Conservation (phyloP, 176 grass and related monocot genomes). For the Luzula sylvatica region DNA sequence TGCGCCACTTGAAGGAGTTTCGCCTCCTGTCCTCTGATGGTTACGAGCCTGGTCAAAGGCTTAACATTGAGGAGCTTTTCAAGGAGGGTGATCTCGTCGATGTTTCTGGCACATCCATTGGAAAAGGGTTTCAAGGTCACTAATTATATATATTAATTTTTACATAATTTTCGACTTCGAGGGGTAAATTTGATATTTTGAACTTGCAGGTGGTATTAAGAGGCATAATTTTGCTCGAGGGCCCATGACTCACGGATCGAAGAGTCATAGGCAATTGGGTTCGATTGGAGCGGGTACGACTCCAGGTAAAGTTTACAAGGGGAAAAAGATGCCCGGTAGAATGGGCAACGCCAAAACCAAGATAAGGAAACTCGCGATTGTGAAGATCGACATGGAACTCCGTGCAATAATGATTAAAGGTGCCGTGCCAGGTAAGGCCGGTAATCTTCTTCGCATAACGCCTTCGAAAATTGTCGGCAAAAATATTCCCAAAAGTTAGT, state of each 20-base stretch:
- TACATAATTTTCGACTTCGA: neutral
- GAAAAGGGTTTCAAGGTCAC: constrained; percentile 96
- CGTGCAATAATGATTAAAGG: constrained; percentile 76
- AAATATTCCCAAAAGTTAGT: constrained; percentile 36
- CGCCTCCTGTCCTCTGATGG: constrained; percentile 47
- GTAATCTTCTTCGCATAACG: constrained; percentile 82
- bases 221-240: constrained; percentile 87
- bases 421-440: constrained; percentile 75
- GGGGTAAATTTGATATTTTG: too few relatives aligned
- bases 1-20: constrained; percentile 89
- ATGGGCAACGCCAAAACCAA: constrained; percentile 80
- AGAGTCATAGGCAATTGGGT: constrained; percentile 85
- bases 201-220: constrained; percentile 85
- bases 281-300: constrained; percentile 88
- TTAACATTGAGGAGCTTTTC: constrained; percentile 59
- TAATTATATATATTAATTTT: too few relatives aligned
- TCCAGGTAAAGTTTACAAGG: constrained; percentile 70
- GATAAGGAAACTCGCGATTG: constrained; percentile 59
- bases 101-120: constrained; percentile 76
- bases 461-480: constrained; percentile 84
- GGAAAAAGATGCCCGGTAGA: constrained; percentile 95
- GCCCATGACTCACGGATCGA: constrained; percentile 87
- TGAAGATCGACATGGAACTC: constrained; percentile 81
- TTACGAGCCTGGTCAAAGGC: constrained; percentile 61
- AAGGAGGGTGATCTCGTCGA: constrained; percentile 92